A percentile compares a stretch with the other conserved stretches of the same genome.
Conservation (phyloP, 164 flowering plant genomes). For the Santalum album region DNA sequence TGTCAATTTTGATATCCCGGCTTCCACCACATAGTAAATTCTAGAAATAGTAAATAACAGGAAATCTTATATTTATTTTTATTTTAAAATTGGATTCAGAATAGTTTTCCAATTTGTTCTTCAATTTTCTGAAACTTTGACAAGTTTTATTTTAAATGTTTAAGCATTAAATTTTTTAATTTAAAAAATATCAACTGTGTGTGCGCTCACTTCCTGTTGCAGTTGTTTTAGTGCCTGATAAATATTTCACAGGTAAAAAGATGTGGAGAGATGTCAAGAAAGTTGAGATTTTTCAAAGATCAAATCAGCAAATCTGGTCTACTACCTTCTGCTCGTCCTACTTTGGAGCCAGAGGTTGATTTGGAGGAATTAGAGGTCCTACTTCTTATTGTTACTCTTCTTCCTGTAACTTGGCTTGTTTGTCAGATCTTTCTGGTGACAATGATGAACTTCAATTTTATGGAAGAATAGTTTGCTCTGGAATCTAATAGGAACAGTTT, state of each 20-base stretch:
- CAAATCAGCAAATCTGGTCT: constrained; percentile 85
- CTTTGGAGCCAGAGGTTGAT: constrained; percentile 50
- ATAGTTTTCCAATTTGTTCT: no score
- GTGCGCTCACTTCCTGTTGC: not conserved
- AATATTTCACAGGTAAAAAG: constrained; percentile 68
- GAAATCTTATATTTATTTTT: not conserved
- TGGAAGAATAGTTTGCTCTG: not conserved
- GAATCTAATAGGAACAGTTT: constrained; percentile 2
- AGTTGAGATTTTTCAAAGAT: constrained; percentile 76
- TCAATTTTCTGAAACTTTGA: no score
- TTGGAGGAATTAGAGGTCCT: constrained; percentile 82
- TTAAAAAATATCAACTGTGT: not conserved
- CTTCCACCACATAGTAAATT: not conserved
- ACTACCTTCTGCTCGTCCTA: constrained; percentile 38
- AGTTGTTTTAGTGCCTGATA: constrained; percentile 13
- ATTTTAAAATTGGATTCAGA: no score
- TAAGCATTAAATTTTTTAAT: not conserved
- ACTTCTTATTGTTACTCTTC: not conserved
- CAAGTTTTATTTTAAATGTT: no score
- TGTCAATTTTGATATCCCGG: no score
- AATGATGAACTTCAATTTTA: not conserved
- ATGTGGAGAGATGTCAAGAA: constrained; percentile 96
- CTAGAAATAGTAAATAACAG: not conserved
- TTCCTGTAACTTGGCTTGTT: not conserved
- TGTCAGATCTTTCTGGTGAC: not conserved